A percentile compares a stretch with the other conserved stretches of the same genome.
Evolutionary conservation across 2,329 filamentous ascomycete species (phyloP).

Genomic region (Stylonectria norvegica): DNA sequence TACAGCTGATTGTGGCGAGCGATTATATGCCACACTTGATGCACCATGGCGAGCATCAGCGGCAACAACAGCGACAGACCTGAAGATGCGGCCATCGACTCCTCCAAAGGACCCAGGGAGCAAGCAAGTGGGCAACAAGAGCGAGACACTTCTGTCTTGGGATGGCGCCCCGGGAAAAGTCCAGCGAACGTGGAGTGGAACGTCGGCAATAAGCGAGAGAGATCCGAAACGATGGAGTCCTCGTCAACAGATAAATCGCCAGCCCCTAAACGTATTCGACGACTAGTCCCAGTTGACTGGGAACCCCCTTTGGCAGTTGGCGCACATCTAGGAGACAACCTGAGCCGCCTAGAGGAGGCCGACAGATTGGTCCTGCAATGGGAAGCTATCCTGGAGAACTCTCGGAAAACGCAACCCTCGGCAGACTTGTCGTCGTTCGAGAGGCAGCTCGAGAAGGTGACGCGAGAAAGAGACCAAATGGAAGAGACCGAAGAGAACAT

Average conservation of each 20-base stretch:
- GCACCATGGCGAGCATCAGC: too few species aligned
- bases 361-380: conserved; percentile 22
- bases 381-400: conserved; percentile 23
- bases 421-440: conserved; percentile 23
- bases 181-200: conserved; percentile 19
- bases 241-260: too few species aligned
- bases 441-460: conserved; percentile 12
- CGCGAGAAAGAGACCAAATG: conserved; percentile 12
- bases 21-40: too few species aligned
- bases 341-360: conserved; percentile 22
- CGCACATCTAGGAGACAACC: conserved; percentile 19
- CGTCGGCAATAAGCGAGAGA: conserved; percentile 9
- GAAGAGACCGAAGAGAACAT: conserved; percentile 23
- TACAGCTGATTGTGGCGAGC: too few species aligned
- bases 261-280: background rate
- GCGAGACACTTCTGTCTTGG: background rate
- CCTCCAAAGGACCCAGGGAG: too few species aligned
- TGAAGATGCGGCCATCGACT: background rate
- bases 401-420: conserved; percentile 15
- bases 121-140: background rate
- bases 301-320: conserved; percentile 23
- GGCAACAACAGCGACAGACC: too few species aligned
- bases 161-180: conserved; percentile 20
- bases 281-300: conserved; percentile 16
- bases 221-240: too few species aligned